Evolutionary conservation across 176 grass and related monocot genomes (phyloP), one percentile per base, ranked within the genome.

Genomic region (Guadua angustifolia): DNA sequence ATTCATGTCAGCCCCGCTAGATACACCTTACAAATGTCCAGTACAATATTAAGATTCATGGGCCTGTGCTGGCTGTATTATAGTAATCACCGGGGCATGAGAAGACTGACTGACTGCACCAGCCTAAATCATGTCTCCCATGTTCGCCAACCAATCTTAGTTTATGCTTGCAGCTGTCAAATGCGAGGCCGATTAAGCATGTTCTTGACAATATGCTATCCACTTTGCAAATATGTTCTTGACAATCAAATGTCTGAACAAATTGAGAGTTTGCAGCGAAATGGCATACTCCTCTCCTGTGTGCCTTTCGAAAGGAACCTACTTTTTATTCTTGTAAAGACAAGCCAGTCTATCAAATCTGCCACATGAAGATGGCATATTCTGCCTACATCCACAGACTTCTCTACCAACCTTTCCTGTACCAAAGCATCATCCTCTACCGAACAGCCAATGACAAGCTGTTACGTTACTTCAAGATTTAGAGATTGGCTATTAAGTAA

Each of bases 121-220:
- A 86, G 58, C 59, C 79, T 69, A 87, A 86, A 86, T 83, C 84
- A 90, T 87, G 80, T 83, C 42, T 56, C 79, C 84, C 88, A 83
- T 83, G 84, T 83, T 90, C 67, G 42, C 50, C 74, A 79, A 59
- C 80, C 84, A 79, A 83, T 73, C 79, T 52, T 44, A 79, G 74
- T 83, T 24, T 90, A 73, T 51, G 45, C 42, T 71, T 46, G 60
- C 45, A 74, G 52, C 74, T 86, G 74, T 65, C 73, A 86, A 83
- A 79, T 66, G 84, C 42, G 46, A 39, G 53, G 65, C 80, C 67
- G 75, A 85, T 69, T 84, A 62, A 83, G 50, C 88, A 75, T 87
- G 76, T 69, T 85, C 87, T 24, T 9, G 5, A 25, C 12, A 22
- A 49, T 67, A 36, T 83, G 64, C 11, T 46, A 9, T 66, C 15